Base-by-base conservation (phyloP, 352 stramenopile species). In the Globisporangium recalcitrans region DNA sequence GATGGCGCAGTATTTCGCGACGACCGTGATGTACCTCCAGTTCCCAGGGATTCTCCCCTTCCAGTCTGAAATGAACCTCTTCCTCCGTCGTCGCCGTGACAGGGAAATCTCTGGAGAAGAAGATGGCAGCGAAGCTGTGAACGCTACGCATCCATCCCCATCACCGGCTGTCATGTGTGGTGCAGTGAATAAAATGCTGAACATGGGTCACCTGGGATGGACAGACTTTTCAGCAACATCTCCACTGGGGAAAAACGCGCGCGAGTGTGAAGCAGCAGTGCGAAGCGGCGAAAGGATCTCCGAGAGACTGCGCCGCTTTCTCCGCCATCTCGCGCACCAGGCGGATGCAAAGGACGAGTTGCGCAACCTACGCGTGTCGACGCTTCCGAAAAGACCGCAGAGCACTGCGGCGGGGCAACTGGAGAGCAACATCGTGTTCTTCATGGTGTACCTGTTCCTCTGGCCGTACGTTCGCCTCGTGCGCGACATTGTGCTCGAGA, bases 401-500 rank as follows among this genome's bases (percentile, higher is more conserved):
- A 76, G 70, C 11, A 79, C 67, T 0, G 55, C 82, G 8, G 34
- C 73, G 0, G 84, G 84, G 0, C 67, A 66, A n/a, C 55, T 90
- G 0, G 80, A 90, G n/a, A 61, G 57, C 36, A 82, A 77, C 53
- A 91, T 94, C 53, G 73, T 93, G 3, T 74, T 91, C 27, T 91
- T 76, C 53, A 74, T 90, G 62, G 71, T 69, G 22, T 93, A 93
- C 31, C 40, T 92, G 11, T 95, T 93, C 53, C 52, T 98, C 52
- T 97, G 90, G 75, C 90, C 91, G 6, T 95, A 89, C 46, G 83
- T 77, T 19, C 80, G 85, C 5, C 70, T 97, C 40, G 76, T 97
- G 51, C 88, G 89, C 32, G 78, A 91, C 34, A 71, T 97, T 21
- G 88, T 98, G 36, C 63, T 80, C 34, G 91, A 98, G 47, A 97